Percentiles rank a stretch among this genome's conserved stretches.
phyloP scores from a whole-genome alignment of 257 asterid genomes.

The Phtheirospermum japonicum region DNA sequence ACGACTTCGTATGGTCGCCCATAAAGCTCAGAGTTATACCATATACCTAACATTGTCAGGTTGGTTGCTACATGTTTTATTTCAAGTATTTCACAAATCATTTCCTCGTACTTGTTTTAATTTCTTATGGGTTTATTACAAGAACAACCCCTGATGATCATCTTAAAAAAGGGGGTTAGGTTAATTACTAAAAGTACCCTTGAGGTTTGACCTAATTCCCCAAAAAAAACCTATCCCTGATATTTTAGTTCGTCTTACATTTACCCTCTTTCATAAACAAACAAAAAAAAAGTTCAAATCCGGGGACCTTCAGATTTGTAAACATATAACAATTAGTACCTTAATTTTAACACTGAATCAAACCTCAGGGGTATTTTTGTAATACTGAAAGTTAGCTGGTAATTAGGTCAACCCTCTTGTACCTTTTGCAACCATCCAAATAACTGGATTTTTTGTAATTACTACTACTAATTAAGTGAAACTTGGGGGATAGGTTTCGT shows the following conservation, averaged over 20 bases:
- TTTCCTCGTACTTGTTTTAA: too few species aligned
- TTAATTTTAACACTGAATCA: background rate
- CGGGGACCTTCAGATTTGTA: too few species aligned
- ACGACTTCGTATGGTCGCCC: conserved; percentile 83
- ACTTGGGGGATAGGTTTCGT: background rate
- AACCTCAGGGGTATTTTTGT: background rate
- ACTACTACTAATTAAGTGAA: background rate
- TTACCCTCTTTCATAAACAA: too few species aligned
- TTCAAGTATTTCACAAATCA: too few species aligned
- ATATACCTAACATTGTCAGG: conserved; percentile 82
- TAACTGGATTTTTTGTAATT: background rate
- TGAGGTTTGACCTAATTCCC: too few species aligned
- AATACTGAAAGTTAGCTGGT: background rate
- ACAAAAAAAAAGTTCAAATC: too few species aligned
- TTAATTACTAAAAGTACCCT: too few species aligned
- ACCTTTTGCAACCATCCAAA: background rate
- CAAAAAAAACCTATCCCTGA: too few species aligned
- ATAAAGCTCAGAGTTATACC: conserved; percentile 95
- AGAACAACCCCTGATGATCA: background rate
- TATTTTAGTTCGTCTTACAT: too few species aligned
- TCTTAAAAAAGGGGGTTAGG: background rate
- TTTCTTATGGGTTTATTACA: background rate
- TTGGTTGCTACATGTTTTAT: conserved; percentile 22
- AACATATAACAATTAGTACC: too few species aligned
- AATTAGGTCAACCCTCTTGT: too few species aligned